Evolutionary conservation across 106 monocot species (phyloP).

Genomic region (Cymbidium sinense): DNA sequence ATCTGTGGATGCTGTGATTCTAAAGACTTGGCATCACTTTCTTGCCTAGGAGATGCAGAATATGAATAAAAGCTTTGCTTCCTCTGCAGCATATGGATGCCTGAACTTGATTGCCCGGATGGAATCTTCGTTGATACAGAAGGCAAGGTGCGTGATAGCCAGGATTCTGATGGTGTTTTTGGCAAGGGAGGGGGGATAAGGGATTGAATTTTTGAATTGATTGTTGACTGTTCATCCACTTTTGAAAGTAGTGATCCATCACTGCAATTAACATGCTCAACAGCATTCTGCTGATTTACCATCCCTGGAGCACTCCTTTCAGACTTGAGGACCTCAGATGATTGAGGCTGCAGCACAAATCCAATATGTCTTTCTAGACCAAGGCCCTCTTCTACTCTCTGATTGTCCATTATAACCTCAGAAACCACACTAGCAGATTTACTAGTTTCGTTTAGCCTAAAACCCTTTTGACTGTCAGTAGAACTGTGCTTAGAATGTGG

Average conservation of each 20-base stretch:
- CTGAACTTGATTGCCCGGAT: conserved; percentile 31
- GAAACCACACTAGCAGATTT: conserved; percentile 15
- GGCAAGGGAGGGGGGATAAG: conserved; percentile 54
- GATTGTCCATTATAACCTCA: conserved; percentile 15
- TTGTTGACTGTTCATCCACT: conserved; percentile 15
- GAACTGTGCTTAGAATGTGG: conserved; percentile 13
- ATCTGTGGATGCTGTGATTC: not conserved
- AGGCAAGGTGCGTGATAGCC: conserved; percentile 71
- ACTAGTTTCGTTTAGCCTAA: not conserved
- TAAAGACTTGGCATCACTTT: not conserved
- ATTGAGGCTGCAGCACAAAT: conserved; percentile 6
- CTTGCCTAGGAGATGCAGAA: conserved; percentile 14
- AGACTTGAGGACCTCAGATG: conserved; percentile 1
- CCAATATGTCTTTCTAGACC: conserved; percentile 13
- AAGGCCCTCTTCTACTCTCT: conserved; percentile 17
- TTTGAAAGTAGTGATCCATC: conserved; percentile 3
- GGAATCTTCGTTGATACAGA: conserved; percentile 44
- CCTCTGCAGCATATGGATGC: conserved; percentile 30
- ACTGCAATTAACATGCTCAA: not conserved
- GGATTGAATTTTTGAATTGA: conserved; percentile 8
- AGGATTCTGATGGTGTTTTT: conserved; percentile 69
- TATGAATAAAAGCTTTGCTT: conserved; percentile 21
- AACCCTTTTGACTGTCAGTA: not conserved
- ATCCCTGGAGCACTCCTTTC: not conserved
- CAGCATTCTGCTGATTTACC: too few species aligned